Conservation (phyloP, 2,329 filamentous ascomycete species). For the Sclerotiophoma versabilis region DNA sequence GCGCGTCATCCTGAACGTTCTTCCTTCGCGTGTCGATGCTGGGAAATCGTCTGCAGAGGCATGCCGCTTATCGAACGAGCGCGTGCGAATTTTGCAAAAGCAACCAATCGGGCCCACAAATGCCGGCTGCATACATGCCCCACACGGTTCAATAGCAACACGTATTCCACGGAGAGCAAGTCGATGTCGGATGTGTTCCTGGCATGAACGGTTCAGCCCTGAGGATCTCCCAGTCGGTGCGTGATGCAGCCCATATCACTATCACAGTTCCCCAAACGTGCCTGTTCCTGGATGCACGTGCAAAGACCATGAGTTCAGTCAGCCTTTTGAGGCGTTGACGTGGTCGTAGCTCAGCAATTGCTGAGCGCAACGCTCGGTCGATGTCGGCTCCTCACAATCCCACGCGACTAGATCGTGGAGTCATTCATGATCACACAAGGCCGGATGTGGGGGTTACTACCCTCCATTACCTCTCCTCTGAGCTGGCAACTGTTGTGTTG, state of each 20-base stretch:
- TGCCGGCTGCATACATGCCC: slow-evolving; percentile 8
- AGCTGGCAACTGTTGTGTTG: slow-evolving; percentile 39
- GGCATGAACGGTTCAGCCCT: slow-evolving; percentile 38
- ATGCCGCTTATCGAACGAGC: slow-evolving; percentile 23
- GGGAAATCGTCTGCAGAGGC: slow-evolving; percentile 23
- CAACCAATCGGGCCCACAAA: slow-evolving; percentile 24
- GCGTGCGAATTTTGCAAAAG: slow-evolving; percentile 10
- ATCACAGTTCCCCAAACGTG: slow-evolving; percentile 30
- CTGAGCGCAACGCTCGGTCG: slow-evolving; percentile 24
- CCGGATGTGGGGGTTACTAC: slow-evolving; percentile 27
- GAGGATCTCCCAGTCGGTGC: slow-evolving; percentile 32
- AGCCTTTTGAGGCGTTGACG: slow-evolving; percentile 16
- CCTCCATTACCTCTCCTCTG: slow-evolving; percentile 31
- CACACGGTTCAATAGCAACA: slow-evolving; percentile 11
- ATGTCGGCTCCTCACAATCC: slow-evolving; percentile 22
- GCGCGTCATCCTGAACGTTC: slow-evolving; percentile 34
- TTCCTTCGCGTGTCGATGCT: slow-evolving; percentile 28
- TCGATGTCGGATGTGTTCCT: slow-evolving; percentile 31
- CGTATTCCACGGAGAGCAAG: slow-evolving; percentile 20
- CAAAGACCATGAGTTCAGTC: slow-evolving; percentile 38
- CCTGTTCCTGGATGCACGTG: slow-evolving; percentile 33
- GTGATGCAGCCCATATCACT: slow-evolving; percentile 37
- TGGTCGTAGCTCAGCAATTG: slow-evolving; percentile 14
- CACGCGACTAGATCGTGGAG: slow-evolving; percentile 13
- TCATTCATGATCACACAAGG: slow-evolving; percentile 19